phyloP scores from a whole-genome alignment of 306 rosid species.

The Sophora flavescens region DNA sequence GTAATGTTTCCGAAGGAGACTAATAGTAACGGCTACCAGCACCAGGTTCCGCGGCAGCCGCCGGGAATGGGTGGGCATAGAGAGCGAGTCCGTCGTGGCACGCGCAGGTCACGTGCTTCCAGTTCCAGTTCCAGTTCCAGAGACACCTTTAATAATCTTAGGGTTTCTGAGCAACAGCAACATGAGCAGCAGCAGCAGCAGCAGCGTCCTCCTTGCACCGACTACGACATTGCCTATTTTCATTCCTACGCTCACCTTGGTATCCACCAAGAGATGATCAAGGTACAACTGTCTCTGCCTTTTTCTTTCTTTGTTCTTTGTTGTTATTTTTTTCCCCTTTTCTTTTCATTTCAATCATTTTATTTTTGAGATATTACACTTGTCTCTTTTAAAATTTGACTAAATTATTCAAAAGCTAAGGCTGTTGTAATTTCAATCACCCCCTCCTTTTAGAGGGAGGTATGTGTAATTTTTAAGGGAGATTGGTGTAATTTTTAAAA shows the following conservation, averaged over 20 bases:
- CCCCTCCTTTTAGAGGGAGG: no score
- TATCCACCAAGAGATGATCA: slow-evolving; percentile 96
- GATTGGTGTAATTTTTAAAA: no score
- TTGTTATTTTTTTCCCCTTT: background rate
- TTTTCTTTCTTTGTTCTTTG: background rate
- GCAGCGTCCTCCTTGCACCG: slow-evolving; percentile 78
- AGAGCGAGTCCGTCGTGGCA: slow-evolving; percentile 72
- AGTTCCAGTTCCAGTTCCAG: slow-evolving; percentile 34
- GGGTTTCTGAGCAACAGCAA: slow-evolving; percentile 69
- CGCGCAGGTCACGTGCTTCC: slow-evolving; percentile 67
- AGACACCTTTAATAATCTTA: slow-evolving; percentile 50
- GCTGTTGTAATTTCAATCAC: no score
- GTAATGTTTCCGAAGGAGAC: slow-evolving; percentile 42
- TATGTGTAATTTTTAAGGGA: no score
- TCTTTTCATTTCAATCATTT: background rate
- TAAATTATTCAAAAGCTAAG: no score
- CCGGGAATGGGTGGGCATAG: slow-evolving; percentile 49
- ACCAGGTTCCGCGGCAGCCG: slow-evolving; percentile 6
- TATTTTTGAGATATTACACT: no score
- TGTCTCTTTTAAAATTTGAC: no score
- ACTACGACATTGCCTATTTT: slow-evolving; percentile 92
- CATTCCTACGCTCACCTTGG: slow-evolving; percentile 96
- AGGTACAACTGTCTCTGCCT: slow-evolving; percentile 51
- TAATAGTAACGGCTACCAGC: slow-evolving; percentile 55
- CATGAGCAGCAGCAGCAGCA: slow-evolving; percentile 38